Base-by-base conservation (phyloP, 2,329 filamentous ascomycete genomes). In the Fusarium subtropicale region DNA sequence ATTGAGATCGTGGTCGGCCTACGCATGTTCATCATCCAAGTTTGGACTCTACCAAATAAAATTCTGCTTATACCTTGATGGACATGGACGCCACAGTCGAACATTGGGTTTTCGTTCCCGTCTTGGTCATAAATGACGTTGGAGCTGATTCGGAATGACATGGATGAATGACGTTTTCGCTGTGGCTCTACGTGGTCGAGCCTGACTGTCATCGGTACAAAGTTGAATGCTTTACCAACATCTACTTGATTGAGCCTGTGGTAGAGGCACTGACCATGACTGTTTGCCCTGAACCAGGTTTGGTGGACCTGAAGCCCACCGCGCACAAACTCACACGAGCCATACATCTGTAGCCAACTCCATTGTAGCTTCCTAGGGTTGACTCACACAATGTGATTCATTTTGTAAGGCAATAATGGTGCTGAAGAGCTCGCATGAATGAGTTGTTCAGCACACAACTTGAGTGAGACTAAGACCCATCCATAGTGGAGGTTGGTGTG, bases 1-100 rank as follows among this genome's bases (percentile, higher is more conserved):
- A 42, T 54, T 67, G 60, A 73, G 48, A 30, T 42, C 38, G 41
- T 52, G 46, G 45, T 22, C 60, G 68, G 64, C 51, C 69, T 62
- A 34, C 31, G 33, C 39, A 44, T 33, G 50, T 39, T 47, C 56
- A 34, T 39, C 56, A 50, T 42, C 28, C 48, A 44, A 16, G 20
- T 30, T 18, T 28, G 39, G 33, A 39, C 30, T 31, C 24, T 15
- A 28, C 28, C 18, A 48, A 46, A 36, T 42, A 47, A 52, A 45
- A 22, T 38, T 30, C 3, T 56, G 31, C 28, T 38, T 11, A 24
- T 22, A 50, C n/a, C 30, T 24, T 38, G 10, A 18, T 30, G 30
- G 20, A 24, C 30, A 31, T 28, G 24, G 38, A 41, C 26, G 33
- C 18, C 28, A 36, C 47, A 52, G 18, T 39, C 24, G 24, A 39